A percentile compares a stretch with the other conserved stretches of the same genome.
These are phyloP conservation scores for Eudorina sp. DNA, from an alignment of 139 green algal species.

Conservation along the genomic window DNA sequence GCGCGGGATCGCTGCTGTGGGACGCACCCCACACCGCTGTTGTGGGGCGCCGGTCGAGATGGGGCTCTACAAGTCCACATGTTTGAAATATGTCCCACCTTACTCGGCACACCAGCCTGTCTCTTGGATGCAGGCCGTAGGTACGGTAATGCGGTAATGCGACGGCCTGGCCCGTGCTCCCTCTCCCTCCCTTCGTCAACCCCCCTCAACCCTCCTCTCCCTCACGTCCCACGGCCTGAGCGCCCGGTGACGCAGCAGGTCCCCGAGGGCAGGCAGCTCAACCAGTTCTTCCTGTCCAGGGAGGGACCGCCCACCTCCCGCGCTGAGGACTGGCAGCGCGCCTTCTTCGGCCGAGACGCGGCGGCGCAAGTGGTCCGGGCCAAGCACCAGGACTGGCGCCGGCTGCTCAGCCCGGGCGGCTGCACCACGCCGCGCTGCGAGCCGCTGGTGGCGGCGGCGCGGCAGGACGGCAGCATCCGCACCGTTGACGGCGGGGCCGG, in stretches of 20 bases:
- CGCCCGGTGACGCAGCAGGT: not conserved
- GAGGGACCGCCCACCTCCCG: not conserved
- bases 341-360: not conserved
- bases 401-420: constrained; percentile 26
- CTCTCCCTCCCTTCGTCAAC: no score
- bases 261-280: constrained; percentile 19
- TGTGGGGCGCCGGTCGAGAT: no score
- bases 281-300: not conserved
- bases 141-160: no score
- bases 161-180: no score
- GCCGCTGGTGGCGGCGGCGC: not conserved
- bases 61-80: no score
- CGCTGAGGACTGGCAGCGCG: not conserved
- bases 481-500: not conserved
- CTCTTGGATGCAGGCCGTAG: no score
- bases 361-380: not conserved
- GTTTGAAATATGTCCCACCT: no score
- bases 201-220: no score
- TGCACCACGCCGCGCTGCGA: not conserved
- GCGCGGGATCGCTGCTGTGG: no score
- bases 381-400: constrained; percentile 25
- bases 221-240: not conserved
- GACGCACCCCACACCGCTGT: no score
- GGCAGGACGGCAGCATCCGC: not conserved
- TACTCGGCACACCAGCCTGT: no score